Evolutionary conservation across 1,284 basidiomycete species (phyloP), one percentile per base, ranked within the genome.

Genomic region (Fomitopsis betulina): DNA sequence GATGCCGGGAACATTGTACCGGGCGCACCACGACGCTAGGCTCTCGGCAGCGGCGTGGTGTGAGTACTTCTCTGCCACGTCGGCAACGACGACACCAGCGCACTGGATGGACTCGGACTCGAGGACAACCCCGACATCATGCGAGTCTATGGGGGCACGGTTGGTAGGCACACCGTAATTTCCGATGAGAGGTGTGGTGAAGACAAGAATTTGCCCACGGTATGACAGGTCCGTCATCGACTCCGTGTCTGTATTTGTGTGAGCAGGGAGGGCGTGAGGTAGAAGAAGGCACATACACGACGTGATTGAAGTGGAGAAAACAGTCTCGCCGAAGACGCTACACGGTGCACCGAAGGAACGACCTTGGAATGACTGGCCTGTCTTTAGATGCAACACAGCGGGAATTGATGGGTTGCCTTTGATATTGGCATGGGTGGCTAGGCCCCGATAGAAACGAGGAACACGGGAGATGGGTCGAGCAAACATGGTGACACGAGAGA

Each of bases 181-280:
- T 53, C 97, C 97, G 65, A 99, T 98, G 74, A 99, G 85, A 25
- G 97, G 96, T 5, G 96, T 93, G 30, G 96, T 99, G 78, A 99
- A 99, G 60, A 98, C 95, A 61, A 99, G 85, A 67, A 99, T 94
- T 76, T 99, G 97, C 56, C 94, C 92, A 38, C 94, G 92, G 76
- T 99, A 99, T 9, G 97, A 99, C 6, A 96, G 96, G 72, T 99
- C 96, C 50, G 96, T 99, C 94, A 99, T 97, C 15, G 95, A 98
- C 76, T 99, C 97, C 57, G 96, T 98, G 76, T 99, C 93, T 94
- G 65, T 55, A 55, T 58, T 1, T 42, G 38, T 27, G 54, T 65
- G 52, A 67, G 60, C 49, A 55, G 55, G 27, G 59, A 37, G 37
- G 57, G 12, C 39, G 25, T 17, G 33, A 27, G 37, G 47, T 15